Conservation (phyloP, 441 rosid genomes). For the Pelargonium exstipulatum region DNA sequence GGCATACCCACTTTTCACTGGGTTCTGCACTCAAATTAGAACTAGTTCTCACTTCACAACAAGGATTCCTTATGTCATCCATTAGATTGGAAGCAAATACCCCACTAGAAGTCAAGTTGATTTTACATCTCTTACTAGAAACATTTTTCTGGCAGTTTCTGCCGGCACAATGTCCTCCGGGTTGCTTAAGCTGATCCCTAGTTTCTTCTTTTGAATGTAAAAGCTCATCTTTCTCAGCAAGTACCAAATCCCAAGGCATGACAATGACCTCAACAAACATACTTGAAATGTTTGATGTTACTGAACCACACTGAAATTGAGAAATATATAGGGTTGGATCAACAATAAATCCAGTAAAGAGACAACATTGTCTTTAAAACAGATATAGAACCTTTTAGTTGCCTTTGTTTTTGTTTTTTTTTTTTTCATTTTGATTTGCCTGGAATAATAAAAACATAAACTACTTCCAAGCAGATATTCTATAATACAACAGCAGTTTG, state of each 20-base stretch:
- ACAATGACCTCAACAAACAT: slow-evolving; percentile 60
- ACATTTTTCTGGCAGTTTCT: slow-evolving; percentile 28
- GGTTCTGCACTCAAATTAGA: slow-evolving; percentile 15
- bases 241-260: slow-evolving; percentile 70
- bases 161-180: slow-evolving; percentile 4
- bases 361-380: background rate
- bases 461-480: slow-evolving; percentile 6
- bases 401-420: background rate
- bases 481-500: slow-evolving; percentile 8
- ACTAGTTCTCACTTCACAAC: slow-evolving; percentile 16
- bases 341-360: slow-evolving; percentile 6
- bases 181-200: slow-evolving; percentile 16
- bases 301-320: slow-evolving; percentile 44
- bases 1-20: slow-evolving; percentile 21
- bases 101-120: slow-evolving; percentile 24
- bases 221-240: slow-evolving; percentile 42
- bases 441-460: slow-evolving; percentile 10
- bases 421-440: background rate
- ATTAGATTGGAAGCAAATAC: slow-evolving; percentile 17
- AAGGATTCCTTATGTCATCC: slow-evolving; percentile 17
- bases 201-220: slow-evolving; percentile 22
- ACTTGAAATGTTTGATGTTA: slow-evolving; percentile 32
- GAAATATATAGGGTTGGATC: slow-evolving; percentile 19
- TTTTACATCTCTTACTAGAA: slow-evolving; percentile 51
- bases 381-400: background rate